A percentile compares a stretch with the other conserved stretches of the same genome.
phyloP scores from a whole-genome alignment of 768 basidiomycete species.

The Leucosporidium yakuticum region DNA sequence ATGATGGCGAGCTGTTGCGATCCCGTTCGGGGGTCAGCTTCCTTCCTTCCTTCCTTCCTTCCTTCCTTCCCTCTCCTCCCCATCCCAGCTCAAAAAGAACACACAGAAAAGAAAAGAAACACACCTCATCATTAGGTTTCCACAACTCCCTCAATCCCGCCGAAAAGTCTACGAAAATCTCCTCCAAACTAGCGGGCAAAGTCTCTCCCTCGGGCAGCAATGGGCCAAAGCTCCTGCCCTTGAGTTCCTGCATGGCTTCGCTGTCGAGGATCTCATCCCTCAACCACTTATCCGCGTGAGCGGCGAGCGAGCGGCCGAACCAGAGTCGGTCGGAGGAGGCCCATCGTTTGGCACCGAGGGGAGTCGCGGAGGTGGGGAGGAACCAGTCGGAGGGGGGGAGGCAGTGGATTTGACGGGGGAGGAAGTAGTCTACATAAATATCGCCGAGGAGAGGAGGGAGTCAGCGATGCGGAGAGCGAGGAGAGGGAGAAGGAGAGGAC shows the following conservation, averaged over 20 bases:
- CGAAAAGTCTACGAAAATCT: constrained; percentile 20
- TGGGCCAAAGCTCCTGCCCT: not conserved
- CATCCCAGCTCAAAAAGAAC: too few species aligned
- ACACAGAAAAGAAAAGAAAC: not conserved
- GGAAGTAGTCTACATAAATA: constrained; percentile 16
- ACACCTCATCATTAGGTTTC: constrained; percentile 27
- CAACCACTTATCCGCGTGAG: constrained; percentile 22
- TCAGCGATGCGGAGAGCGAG: too few species aligned
- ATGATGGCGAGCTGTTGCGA: constrained; percentile 17
- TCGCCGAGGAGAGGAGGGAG: too few species aligned
- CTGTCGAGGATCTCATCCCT: constrained; percentile 31
- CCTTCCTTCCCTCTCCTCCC: too few species aligned
- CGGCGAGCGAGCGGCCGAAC: constrained; percentile 7
- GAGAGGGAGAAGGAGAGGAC: too few species aligned
- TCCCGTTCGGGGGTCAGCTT: not conserved
- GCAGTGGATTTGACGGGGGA: constrained; percentile 28
- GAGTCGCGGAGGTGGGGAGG: not conserved
- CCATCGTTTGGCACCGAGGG: constrained; percentile 20
- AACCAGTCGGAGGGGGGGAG: constrained; percentile 30
- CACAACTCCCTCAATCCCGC: constrained; percentile 26
- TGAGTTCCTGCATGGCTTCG: constrained; percentile 3
- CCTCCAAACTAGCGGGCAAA: constrained; percentile 18
- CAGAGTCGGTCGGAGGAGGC: constrained; percentile 23
- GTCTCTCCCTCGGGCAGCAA: constrained; percentile 29
- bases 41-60: too few species aligned